phyloP scores from a whole-genome alignment of 257 asterid genomes.

The Nicotiana paniculata region DNA sequence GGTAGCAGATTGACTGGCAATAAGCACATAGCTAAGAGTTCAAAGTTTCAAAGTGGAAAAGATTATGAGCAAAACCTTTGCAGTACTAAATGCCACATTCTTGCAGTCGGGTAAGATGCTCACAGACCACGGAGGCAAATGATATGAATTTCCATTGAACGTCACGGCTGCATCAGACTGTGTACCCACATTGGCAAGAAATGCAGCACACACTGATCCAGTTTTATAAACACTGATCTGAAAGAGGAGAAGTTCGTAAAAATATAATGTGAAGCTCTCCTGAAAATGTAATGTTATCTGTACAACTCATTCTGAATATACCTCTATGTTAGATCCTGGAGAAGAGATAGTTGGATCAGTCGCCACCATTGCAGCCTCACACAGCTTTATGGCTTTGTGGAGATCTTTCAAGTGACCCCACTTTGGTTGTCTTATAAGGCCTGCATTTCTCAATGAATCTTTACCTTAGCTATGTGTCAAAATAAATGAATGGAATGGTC shows the following conservation, averaged over 20 bases:
- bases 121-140: conserved; percentile 86
- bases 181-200: conserved; percentile 58
- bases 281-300: not conserved
- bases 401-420: conserved; percentile 85
- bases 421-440: conserved; percentile 67
- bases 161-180: conserved; percentile 53
- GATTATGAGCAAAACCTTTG: conserved; percentile 44
- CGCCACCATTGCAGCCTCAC: conserved; percentile 77
- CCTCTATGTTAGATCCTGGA: conserved; percentile 66
- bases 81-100: conserved; percentile 64
- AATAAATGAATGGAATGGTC: not conserved
- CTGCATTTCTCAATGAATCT: conserved; percentile 22
- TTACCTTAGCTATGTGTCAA: not conserved
- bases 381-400: conserved; percentile 75
- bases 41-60: not conserved
- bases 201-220: conserved; percentile 62
- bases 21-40: not conserved
- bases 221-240: conserved; percentile 72
- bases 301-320: conserved; percentile 9
- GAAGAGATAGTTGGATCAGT: conserved; percentile 62
- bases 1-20: not conserved
- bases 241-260: conserved; percentile 3
- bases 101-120: conserved; percentile 92
- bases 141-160: conserved; percentile 61
- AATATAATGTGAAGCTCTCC: not conserved